Conservation (phyloP, 1,284 basidiomycete genomes). For the Amylostereum chailletii region DNA sequence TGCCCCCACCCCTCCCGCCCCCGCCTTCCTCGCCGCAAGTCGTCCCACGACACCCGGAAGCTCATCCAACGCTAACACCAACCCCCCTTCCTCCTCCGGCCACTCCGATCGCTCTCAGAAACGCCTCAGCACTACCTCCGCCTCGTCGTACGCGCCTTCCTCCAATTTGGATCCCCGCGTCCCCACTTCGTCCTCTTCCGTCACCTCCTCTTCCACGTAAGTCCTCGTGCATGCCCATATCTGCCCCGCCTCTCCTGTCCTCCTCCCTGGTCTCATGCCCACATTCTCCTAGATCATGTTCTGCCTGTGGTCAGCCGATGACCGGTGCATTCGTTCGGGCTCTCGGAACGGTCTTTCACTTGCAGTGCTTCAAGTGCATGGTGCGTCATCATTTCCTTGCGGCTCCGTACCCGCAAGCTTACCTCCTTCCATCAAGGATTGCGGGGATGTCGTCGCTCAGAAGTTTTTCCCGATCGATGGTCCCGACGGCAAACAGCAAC, state of each 20-base stretch:
- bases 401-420: constrained; percentile 8
- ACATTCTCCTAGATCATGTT: constrained; percentile 43
- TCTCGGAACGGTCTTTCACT: constrained; percentile 88
- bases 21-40: constrained; percentile 40
- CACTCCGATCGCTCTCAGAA: constrained; percentile 34
- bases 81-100: constrained; percentile 39
- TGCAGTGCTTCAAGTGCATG: constrained; percentile 96
- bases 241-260: background rate
- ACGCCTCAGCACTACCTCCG: constrained; percentile 31
- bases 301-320: constrained; percentile 70
- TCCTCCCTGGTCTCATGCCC: constrained; percentile 13
- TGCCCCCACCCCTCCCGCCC: constrained; percentile 23
- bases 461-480: constrained; percentile 99
- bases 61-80: constrained; percentile 29
- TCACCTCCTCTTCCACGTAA: constrained; percentile 37
- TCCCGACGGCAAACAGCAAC: constrained; percentile 76
- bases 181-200: constrained; percentile 19
- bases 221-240: constrained; percentile 14
- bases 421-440: constrained; percentile 58
- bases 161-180: constrained; percentile 21
- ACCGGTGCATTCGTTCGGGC: constrained; percentile 96
- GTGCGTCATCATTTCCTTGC: constrained; percentile 36
- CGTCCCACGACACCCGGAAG: constrained; percentile 44
- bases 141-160: constrained; percentile 29
- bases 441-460: constrained; percentile 90